Percentiles rank a stretch among this genome's conserved stretches.
Evolutionary conservation across 257 asterid genomes (phyloP).

Genomic region (Jacaranda copaia): DNA sequence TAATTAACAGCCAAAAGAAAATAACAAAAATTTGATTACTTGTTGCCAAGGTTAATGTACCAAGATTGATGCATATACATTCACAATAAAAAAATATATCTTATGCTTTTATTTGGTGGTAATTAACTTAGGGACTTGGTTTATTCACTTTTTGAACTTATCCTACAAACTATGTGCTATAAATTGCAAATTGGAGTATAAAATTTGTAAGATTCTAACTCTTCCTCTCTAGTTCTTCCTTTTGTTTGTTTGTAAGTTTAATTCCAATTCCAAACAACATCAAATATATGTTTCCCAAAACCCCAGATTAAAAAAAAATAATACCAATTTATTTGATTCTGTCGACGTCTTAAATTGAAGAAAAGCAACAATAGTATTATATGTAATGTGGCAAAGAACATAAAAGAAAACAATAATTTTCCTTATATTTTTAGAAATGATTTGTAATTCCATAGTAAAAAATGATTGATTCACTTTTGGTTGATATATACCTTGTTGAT

Average conservation of each 20-base stretch:
- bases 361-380: constrained; percentile 19
- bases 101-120: background rate
- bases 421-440: too few species aligned
- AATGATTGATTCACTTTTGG: too few species aligned
- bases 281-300: background rate
- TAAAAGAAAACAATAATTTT: background rate
- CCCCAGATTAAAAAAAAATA: constrained; percentile 34
- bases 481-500: too few species aligned
- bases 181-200: constrained; percentile 6
- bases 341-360: constrained; percentile 33
- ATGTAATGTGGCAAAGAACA: background rate
- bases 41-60: too few species aligned
- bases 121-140: background rate
- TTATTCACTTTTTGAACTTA: constrained; percentile 30
- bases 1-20: too few species aligned
- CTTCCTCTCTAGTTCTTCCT: background rate
- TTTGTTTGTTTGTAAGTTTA: background rate
- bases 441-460: too few species aligned
- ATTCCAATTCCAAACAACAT: background rate
- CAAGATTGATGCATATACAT: too few species aligned
- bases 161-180: constrained; percentile 9
- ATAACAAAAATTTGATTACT: too few species aligned
- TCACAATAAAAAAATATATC: background rate
- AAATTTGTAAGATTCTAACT: background rate
- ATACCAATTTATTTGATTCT: constrained; percentile 44